Conservation (phyloP, 2,329 filamentous ascomycete species). For the Eutypa lata region DNA sequence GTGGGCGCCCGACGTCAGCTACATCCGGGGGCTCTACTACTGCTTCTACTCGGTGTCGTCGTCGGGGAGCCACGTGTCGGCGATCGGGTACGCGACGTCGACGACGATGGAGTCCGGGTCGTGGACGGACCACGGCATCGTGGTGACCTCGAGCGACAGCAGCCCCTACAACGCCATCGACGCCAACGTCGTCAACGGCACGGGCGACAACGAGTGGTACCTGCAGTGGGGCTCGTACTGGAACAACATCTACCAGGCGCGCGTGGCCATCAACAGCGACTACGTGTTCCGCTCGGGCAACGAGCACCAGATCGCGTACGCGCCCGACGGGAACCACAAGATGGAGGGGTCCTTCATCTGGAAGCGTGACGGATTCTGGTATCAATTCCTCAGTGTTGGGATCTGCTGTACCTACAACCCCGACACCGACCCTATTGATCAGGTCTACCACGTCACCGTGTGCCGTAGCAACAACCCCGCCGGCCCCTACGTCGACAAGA, state of each 20-base stretch:
- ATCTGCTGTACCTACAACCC: conserved; percentile 56
- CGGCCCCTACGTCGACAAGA: conserved; percentile 52
- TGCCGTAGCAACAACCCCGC: conserved; percentile 51
- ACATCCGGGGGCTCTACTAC: conserved; percentile 14
- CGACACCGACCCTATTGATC: conserved; percentile 46
- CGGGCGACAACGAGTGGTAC: conserved; percentile 32
- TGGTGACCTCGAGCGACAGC: conserved; percentile 24
- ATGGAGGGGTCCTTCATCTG: conserved; percentile 55
- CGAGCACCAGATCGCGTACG: conserved; percentile 48
- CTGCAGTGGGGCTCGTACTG: conserved; percentile 63
- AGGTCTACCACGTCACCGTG: conserved; percentile 61
- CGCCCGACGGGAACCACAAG: conserved; percentile 44
- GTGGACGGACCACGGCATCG: conserved; percentile 14
- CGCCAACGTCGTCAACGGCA: conserved; percentile 39
- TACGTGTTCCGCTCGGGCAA: conserved; percentile 21
- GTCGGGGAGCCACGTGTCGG: conserved; percentile 7
- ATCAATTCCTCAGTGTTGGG: conserved; percentile 59
- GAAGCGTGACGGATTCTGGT: conserved; percentile 53
- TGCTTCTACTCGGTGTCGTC: conserved; percentile 16
- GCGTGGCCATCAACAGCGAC: conserved; percentile 41
- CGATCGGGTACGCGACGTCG: conserved; percentile 16
- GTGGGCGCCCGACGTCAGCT: conserved; percentile 16
- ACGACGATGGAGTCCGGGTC: conserved; percentile 14
- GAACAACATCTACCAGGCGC: conserved; percentile 51
- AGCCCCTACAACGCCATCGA: conserved; percentile 55